A percentile compares a stretch with the other conserved stretches of the same genome.
Evolutionary conservation across 2,329 filamentous ascomycete genomes (phyloP).

Genomic region (Xenosphaeropsis pyriputrescens): DNA sequence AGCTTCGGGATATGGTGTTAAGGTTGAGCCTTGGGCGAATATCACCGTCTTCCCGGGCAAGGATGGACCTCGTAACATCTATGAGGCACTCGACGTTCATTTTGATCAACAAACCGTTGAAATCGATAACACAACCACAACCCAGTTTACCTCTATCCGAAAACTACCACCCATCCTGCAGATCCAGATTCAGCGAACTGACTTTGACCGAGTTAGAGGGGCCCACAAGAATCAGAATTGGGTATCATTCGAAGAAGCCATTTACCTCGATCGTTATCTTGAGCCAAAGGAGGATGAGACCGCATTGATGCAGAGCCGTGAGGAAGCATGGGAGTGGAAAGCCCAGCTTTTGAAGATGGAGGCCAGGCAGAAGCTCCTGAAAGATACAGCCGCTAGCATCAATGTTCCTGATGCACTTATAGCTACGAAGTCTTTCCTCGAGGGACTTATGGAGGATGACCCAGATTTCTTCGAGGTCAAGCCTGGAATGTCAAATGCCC

Average conservation of each 20-base stretch:
- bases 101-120: constrained; percentile 70
- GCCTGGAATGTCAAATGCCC: constrained; percentile 20
- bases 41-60: constrained; percentile 44
- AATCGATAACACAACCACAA: constrained; percentile 41
- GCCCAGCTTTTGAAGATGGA: constrained; percentile 42
- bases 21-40: constrained; percentile 28
- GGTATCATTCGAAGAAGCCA: constrained; percentile 62
- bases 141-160: constrained; percentile 57
- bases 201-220: constrained; percentile 46
- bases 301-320: constrained; percentile 43
- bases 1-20: constrained; percentile 25
- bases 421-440: constrained; percentile 24
- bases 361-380: constrained; percentile 15
- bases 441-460: constrained; percentile 24
- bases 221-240: constrained; percentile 63
- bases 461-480: constrained; percentile 26
- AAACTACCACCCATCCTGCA: constrained; percentile 75
- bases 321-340: constrained; percentile 63
- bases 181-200: constrained; percentile 74
- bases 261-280: constrained; percentile 85
- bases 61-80: constrained; percentile 45
- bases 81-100: constrained; percentile 70
- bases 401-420: constrained; percentile 14
- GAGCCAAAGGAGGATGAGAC: constrained; percentile 42
- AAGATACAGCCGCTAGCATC: constrained; percentile 9